Base-by-base conservation (phyloP, 1,284 basidiomycete species). In the Earliella scabrosa region DNA sequence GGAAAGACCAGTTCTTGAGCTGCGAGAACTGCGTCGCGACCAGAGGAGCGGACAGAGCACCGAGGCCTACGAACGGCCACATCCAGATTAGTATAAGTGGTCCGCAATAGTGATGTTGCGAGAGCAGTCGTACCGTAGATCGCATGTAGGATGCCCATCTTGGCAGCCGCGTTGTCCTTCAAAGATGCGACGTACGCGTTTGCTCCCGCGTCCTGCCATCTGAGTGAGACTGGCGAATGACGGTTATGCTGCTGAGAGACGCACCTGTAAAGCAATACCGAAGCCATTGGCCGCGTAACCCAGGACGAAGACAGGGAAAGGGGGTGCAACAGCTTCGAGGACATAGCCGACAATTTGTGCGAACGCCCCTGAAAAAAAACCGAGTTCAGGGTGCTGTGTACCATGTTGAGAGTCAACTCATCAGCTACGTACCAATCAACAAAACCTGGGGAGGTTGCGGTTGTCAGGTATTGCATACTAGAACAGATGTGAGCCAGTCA, bases 121-220 rank as follows among this genome's bases (percentile, higher is more conserved):
- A 21, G 9, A 34, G 14, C 5, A 13, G 36, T 14, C 27, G 29
- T 29, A 68, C 72, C 71, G 44, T 74, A 72, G 10, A 75, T 69
- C 0, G 82, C 85, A 65, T 89, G 87, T 38, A 86, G 64, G 35
- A 88, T 67, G 41, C 84, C 85, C 83, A 90, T 86, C 64, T 85
- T 85, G 1, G 74, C 71, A 36, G 76, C 69, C 0, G 77, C 60
- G 45, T 78, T 76, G 31, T 77, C 68, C 48, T 75, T 76, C n/a
- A 85, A 71, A 43, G 71, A 71, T 18, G 80, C 78, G 13, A 83
- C 77, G 59, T 76, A 84, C 3, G 80, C 80, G 65, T 84, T 85
- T 1, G 80, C 77, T 64, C 82, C 81, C 0, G 83, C 82, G 56
- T 84, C 77, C 78, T n/a, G n/a, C n/a, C n/a, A n/a, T n/a, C n/a